These are phyloP conservation scores for Malus sylvestris DNA, from an alignment of 306 rosid genomes.

Conservation along the genomic window DNA sequence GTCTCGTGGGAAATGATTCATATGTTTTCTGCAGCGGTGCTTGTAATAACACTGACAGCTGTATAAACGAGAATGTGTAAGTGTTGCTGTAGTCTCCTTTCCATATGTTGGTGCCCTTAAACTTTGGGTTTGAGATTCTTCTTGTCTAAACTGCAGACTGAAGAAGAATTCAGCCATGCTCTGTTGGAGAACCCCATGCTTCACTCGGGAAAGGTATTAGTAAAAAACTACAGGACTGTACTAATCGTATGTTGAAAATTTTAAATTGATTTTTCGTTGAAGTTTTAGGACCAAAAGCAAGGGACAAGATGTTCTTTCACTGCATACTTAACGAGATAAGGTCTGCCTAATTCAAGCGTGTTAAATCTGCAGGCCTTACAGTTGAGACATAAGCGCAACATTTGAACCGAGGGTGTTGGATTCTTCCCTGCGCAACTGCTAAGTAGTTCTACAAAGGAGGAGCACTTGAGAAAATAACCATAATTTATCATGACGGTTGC, in stretches of 20 bases:
- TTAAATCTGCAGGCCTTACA: constrained; percentile 29
- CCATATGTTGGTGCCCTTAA: constrained; percentile 2
- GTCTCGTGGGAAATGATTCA: constrained; percentile 20
- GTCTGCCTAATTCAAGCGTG: constrained; percentile 3
- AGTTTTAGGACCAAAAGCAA: background rate
- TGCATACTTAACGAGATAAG: background rate
- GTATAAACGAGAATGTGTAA: constrained; percentile 27
- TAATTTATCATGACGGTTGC: background rate
- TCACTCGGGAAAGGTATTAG: constrained; percentile 27
- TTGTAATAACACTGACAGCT: constrained; percentile 16
- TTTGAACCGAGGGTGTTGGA: constrained; percentile 20
- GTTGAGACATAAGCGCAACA: constrained; percentile 23
- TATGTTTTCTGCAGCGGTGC: constrained; percentile 24
- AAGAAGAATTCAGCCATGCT: constrained; percentile 25
- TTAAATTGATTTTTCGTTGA: background rate
- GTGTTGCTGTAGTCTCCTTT: constrained; percentile 4
- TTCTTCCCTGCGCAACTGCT: constrained; percentile 33
- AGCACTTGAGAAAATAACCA: background rate
- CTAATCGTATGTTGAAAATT: background rate
- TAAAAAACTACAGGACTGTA: background rate
- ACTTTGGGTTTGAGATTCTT: background rate
- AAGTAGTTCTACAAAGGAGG: background rate
- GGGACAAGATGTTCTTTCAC: background rate
- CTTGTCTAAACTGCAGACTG: constrained; percentile 19
- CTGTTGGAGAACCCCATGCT: constrained; percentile 34